Evolutionary conservation across 495 filamentous ascomycete genomes (phyloP).

Genomic region (Cryomyces minteri): DNA sequence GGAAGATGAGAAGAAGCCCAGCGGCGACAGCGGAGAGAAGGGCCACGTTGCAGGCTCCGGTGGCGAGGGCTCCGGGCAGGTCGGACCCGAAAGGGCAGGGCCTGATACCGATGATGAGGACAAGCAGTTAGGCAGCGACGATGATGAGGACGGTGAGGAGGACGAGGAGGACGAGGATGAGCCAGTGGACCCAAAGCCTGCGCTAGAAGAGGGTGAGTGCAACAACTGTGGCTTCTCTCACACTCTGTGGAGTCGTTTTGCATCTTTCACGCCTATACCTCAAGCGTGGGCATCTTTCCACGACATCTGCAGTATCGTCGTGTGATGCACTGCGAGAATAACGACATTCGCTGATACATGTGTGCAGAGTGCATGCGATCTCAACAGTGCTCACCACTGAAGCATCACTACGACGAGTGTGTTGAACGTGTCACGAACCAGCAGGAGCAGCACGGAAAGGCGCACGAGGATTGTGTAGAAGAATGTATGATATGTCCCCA

Average conservation of each 20-base stretch:
- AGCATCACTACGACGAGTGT: slow-evolving; percentile 98
- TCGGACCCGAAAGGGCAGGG: slow-evolving; percentile 17
- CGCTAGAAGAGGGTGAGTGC: slow-evolving; percentile 74
- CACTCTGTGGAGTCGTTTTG: too few relatives aligned
- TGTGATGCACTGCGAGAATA: too few relatives aligned
- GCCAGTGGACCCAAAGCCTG: slow-evolving; percentile 69
- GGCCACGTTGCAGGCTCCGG: slow-evolving; percentile 11
- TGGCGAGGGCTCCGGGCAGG: slow-evolving; percentile 6
- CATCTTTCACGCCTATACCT: too few relatives aligned
- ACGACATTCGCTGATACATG: neutral
- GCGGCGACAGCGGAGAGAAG: slow-evolving; percentile 1
- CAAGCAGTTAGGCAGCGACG: slow-evolving; percentile 26
- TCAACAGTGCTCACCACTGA: slow-evolving; percentile 63
- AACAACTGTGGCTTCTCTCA: neutral
- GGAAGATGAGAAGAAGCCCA: slow-evolving; percentile 10
- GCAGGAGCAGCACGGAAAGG: slow-evolving; percentile 34
- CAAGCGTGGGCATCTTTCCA: neutral
- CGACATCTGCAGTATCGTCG: neutral
- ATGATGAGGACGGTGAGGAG: slow-evolving; percentile 42
- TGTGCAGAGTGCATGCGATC: slow-evolving; percentile 72
- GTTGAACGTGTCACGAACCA: slow-evolving; percentile 76
- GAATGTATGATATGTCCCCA: too few relatives aligned
- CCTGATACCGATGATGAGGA: slow-evolving; percentile 30
- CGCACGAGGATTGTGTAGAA: slow-evolving; percentile 90
- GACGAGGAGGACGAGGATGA: slow-evolving; percentile 89